Conservation (phyloP, 345 rosid genomes). For the Schrenkiella parvula region DNA sequence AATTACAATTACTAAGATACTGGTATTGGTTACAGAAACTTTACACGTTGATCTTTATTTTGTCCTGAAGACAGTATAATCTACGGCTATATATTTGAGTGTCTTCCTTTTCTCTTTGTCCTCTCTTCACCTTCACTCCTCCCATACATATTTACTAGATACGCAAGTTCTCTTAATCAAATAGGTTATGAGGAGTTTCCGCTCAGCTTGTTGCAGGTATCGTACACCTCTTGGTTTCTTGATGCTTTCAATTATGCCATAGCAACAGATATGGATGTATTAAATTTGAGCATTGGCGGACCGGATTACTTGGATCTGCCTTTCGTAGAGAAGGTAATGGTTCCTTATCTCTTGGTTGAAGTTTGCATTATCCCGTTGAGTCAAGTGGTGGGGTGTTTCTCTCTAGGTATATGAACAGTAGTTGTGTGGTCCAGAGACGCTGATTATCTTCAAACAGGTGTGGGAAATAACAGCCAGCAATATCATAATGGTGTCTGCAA, state of each 20-base stretch:
- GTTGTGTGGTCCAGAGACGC: background rate
- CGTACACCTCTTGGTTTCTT: slow-evolving; percentile 99
- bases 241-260: slow-evolving; percentile 98
- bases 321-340: slow-evolving; percentile 86
- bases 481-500: slow-evolving; percentile 99
- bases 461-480: slow-evolving; percentile 99
- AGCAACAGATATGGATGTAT: slow-evolving; percentile 87
- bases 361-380: background rate
- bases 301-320: slow-evolving; percentile 99
- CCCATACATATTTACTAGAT: background rate
- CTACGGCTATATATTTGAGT: background rate
- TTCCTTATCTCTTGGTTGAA: slow-evolving; percentile 6
- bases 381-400: slow-evolving; percentile 7
- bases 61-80: background rate
- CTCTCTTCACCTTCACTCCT: background rate
- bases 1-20: background rate
- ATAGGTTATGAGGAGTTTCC: slow-evolving; percentile 66
- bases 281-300: slow-evolving; percentile 97
- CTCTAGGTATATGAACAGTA: slow-evolving; percentile 10
- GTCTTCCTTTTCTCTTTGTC: slow-evolving; percentile 6
- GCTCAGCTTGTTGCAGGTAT: slow-evolving; percentile 98
- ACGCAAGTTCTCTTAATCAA: slow-evolving; percentile 12
- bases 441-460: slow-evolving; percentile 49
- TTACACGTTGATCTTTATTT: background rate
- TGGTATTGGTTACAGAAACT: background rate